Evolutionary conservation across 2,329 filamentous ascomycete species (phyloP).

Genomic region (Fusarium heterosporum): DNA sequence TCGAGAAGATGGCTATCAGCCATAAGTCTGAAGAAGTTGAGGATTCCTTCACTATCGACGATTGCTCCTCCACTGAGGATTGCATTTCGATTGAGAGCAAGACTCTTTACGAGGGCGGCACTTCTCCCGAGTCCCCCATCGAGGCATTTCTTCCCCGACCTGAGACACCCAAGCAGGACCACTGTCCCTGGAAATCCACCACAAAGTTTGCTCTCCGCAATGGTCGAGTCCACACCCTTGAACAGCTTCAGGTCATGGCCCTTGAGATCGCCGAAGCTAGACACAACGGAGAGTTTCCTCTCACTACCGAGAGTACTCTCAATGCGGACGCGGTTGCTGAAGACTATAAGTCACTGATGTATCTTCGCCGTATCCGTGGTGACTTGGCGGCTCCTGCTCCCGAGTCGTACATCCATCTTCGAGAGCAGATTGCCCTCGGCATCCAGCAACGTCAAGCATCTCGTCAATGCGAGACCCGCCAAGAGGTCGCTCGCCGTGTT

Average conservation of each 20-base stretch:
- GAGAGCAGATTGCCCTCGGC: conserved; percentile 50
- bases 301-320: conserved; percentile 44
- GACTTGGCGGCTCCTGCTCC: conserved; percentile 25
- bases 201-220: neutral
- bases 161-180: neutral
- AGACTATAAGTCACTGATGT: conserved; percentile 49
- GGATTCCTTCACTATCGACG: neutral
- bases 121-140: conserved; percentile 26
- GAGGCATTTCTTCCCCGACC: conserved; percentile 18
- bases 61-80: neutral
- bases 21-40: conserved; percentile 9
- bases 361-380: conserved; percentile 47
- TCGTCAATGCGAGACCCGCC: conserved; percentile 25
- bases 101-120: neutral
- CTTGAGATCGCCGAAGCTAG: conserved; percentile 49
- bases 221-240: conserved; percentile 18
- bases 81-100: neutral
- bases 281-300: conserved; percentile 49
- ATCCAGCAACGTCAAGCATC: conserved; percentile 53
- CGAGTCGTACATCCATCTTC: conserved; percentile 43
- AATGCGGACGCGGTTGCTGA: conserved; percentile 47
- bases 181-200: neutral
- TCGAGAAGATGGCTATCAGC: conserved; percentile 11
- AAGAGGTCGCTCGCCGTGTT: conserved; percentile 44
- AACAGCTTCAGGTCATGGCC: conserved; percentile 50